These are phyloP conservation scores for Pneumocystis canis DNA, from an alignment of 1,139 yeast genomes.

Conservation along the genomic window DNA sequence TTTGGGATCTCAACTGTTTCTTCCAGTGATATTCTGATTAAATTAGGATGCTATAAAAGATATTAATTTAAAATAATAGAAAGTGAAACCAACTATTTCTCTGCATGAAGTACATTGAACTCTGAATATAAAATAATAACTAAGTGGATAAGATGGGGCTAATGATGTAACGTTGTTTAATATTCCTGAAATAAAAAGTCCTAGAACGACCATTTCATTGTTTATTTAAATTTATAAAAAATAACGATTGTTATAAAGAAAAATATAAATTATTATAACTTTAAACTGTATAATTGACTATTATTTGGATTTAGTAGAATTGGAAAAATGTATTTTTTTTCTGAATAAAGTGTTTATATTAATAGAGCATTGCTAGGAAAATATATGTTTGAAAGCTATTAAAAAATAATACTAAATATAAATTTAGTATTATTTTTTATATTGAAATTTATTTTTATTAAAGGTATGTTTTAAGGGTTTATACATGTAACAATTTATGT, in stretches of 20 bases:
- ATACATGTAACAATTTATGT: too few relatives aligned
- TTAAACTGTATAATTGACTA: too few relatives aligned
- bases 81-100: slow-evolving; percentile 28
- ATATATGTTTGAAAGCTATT: too few relatives aligned
- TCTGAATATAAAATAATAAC: slow-evolving; percentile 14
- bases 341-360: too few relatives aligned
- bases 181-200: slow-evolving; percentile 44
- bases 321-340: too few relatives aligned
- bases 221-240: slow-evolving; percentile 12
- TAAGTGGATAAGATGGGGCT: slow-evolving; percentile 40
- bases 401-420: too few relatives aligned
- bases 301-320: too few relatives aligned
- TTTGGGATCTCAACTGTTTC: slow-evolving; percentile 44
- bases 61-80: background rate
- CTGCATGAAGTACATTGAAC: slow-evolving; percentile 59
- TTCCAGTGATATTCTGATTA: slow-evolving; percentile 37
- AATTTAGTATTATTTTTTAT: too few relatives aligned
- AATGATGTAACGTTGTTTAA: slow-evolving; percentile 49
- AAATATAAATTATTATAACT: background rate
- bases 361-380: too few relatives aligned
- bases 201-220: slow-evolving; percentile 17
- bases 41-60: slow-evolving; percentile 42
- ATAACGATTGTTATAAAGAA: background rate
- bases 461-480: too few relatives aligned
- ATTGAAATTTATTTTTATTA: too few relatives aligned